These are phyloP conservation scores for Sparassis latifolia DNA, from an alignment of 1,284 basidiomycete genomes.

Conservation along the genomic window DNA sequence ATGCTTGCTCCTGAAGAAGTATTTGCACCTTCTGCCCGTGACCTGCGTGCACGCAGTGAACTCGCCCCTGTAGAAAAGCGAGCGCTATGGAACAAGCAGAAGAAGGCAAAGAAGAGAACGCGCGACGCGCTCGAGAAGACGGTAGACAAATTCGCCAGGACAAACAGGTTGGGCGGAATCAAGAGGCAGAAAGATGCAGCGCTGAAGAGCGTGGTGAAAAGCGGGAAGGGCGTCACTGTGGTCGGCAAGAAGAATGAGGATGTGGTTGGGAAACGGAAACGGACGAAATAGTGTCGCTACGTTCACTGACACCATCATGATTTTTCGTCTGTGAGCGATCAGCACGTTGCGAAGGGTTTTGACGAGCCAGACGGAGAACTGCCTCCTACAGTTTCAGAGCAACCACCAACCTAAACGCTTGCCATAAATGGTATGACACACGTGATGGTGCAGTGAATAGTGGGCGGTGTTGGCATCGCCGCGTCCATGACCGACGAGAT, in stretches of 20 bases:
- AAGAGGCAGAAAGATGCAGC: constrained; percentile 83
- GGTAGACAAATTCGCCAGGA: constrained; percentile 58
- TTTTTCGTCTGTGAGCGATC: not conserved
- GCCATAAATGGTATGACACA: no score
- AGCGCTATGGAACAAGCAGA: constrained; percentile 60
- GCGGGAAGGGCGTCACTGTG: constrained; percentile 81
- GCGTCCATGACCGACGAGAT: no score
- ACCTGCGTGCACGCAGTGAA: constrained; percentile 66
- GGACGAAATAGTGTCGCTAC: constrained; percentile 15
- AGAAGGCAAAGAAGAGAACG: constrained; percentile 70
- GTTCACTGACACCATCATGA: constrained; percentile 4
- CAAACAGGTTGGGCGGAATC: constrained; percentile 38
- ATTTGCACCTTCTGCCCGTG: constrained; percentile 52
- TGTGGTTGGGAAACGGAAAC: constrained; percentile 25
- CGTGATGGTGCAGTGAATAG: no score
- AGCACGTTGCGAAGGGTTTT: no score
- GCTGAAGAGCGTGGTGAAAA: constrained; percentile 73
- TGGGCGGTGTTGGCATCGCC: no score
- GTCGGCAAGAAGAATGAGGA: constrained; percentile 66
- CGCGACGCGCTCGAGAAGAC: constrained; percentile 65
- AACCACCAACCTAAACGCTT: no score
- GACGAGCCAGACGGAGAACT: no score
- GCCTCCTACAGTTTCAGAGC: no score
- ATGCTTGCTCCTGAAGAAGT: constrained; percentile 96
- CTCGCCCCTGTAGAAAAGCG: constrained; percentile 85